Base-by-base conservation (phyloP, 768 basidiomycete species). In the Boletus reticuloceps region DNA sequence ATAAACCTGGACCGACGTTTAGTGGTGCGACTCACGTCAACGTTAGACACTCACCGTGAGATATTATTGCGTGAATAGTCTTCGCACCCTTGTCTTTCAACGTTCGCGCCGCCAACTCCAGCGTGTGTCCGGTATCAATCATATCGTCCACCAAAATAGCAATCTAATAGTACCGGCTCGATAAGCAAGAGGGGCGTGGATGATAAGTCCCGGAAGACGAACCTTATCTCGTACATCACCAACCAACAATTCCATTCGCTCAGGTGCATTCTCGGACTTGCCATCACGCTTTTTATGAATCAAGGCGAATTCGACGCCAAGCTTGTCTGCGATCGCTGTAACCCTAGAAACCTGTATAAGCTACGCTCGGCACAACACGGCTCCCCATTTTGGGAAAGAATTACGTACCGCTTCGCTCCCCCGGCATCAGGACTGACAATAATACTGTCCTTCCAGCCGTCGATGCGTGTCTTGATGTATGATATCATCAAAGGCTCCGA, bases 111-210 rank as follows among this genome's bases (percentile, higher is more conserved):
- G 97, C 97, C 14, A 96, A 75, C 14, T 83, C 78, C 29, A 98
- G 79, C n/a, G 97, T 98, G 37, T 78, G 81, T 13, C 95, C 96
- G 6, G 92, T 93, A 69, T 99, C 97, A 66, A 97, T 89, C 96
- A 99, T 98, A 68, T 99, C 97, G 70, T 99, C 97, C 34, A 99
- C 92, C 44, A 99, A 81, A 66, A 99, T 92, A 38, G 91, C 94
- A 50, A 94, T 82, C 89, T 94, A 52, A 43, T 22, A 7, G 46
- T 4, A 11, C 38, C 44, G 34, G 14, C 20, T 45, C 47, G 40
- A 53, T 56, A 56, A 58, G 54, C 13, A 50, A 59, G 58, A n/a
- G 51, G 16, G 1, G 14, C 37, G 17, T 14, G 5, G 6, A 17
- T 4, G 45, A 40, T 22, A 25, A 25, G 22, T 25, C 46, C 17